Percentiles rank a stretch among this genome's conserved stretches.
These are phyloP conservation scores for Tulasnella sp. DNA, from an alignment of 768 basidiomycete genomes.

Conservation along the genomic window DNA sequence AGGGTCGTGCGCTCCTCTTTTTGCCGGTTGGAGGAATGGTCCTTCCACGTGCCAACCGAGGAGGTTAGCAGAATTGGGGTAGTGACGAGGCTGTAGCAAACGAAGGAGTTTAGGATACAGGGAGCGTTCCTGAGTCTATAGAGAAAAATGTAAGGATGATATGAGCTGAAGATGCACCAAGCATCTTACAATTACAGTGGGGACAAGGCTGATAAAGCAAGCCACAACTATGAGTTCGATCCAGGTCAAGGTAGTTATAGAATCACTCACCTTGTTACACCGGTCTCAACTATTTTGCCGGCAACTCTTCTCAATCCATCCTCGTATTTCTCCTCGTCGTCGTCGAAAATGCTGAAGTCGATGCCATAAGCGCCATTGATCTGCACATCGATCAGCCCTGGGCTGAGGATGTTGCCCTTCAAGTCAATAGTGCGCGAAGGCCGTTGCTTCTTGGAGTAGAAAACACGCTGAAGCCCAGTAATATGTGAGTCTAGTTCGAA, in stretches of 20 bases:
- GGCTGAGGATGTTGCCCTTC: constrained; percentile 67
- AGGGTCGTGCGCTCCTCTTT: constrained; percentile 71
- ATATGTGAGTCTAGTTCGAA: not conserved
- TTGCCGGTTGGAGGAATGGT: constrained; percentile 70
- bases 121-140: constrained; percentile 63
- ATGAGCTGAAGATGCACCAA: not conserved
- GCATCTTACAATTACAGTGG: constrained; percentile 54
- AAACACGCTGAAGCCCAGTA: constrained; percentile 41
- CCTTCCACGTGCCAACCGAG: constrained; percentile 90
- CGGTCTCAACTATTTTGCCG: constrained; percentile 69
- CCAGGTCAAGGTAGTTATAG: constrained; percentile 19
- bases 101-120: constrained; percentile 57
- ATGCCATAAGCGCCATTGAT: constrained; percentile 84
- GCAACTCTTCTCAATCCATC: constrained; percentile 57
- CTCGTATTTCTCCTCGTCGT: constrained; percentile 52
- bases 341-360: constrained; percentile 74
- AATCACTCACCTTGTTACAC: constrained; percentile 68
- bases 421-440: constrained; percentile 56
- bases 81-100: constrained; percentile 54
- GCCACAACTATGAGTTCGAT: constrained; percentile 17
- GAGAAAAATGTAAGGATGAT: not conserved
- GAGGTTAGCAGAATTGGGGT: constrained; percentile 43
- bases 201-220: constrained; percentile 35
- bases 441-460: constrained; percentile 38
- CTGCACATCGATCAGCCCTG: constrained; percentile 77